A percentile compares a stretch with the other conserved stretches of the same genome.
These are phyloP conservation scores for Serendipita sp. DNA, from an alignment of 768 basidiomycete genomes.

Conservation along the genomic window DNA sequence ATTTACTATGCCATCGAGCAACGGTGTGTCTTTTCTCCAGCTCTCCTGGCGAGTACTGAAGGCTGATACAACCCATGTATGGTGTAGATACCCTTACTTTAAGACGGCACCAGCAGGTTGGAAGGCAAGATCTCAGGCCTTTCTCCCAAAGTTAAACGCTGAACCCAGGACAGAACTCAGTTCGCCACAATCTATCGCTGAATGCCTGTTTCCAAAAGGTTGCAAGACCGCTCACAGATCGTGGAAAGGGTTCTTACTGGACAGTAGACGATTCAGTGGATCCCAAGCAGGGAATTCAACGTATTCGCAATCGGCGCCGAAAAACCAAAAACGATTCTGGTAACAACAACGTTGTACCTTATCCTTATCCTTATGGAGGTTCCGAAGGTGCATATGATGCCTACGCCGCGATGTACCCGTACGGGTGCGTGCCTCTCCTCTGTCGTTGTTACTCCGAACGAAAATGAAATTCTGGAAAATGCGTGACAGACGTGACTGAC, in stretches of 20 bases:
- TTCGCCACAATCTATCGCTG: slow-evolving; percentile 76
- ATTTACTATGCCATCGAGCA: slow-evolving; percentile 72
- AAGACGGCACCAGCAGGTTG: slow-evolving; percentile 71
- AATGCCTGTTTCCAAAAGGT: slow-evolving; percentile 88
- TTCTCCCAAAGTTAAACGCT: neutral
- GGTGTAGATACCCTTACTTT: slow-evolving; percentile 48
- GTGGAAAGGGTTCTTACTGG: slow-evolving; percentile 86
- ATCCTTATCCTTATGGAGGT: neutral
- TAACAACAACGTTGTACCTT: neutral
- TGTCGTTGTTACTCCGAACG: neutral
- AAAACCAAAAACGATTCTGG: slow-evolving; percentile 31
- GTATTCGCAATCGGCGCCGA: slow-evolving; percentile 43
- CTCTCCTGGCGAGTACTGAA: neutral
- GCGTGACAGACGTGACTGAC: neutral
- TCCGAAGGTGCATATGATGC: neutral
- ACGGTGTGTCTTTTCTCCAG: neutral
- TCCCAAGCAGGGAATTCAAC: slow-evolving; percentile 75
- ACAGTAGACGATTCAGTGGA: slow-evolving; percentile 83
- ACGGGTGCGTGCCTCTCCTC: neutral
- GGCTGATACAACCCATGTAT: neutral
- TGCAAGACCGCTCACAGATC: slow-evolving; percentile 72
- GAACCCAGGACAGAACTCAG: slow-evolving; percentile 48
- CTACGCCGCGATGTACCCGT: slow-evolving; percentile 4
- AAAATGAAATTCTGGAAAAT: neutral
- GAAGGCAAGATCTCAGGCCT: slow-evolving; percentile 37